These are phyloP conservation scores for Cyclanthera cordifolia DNA, from an alignment of 306 rosid species.

Conservation along the genomic window DNA sequence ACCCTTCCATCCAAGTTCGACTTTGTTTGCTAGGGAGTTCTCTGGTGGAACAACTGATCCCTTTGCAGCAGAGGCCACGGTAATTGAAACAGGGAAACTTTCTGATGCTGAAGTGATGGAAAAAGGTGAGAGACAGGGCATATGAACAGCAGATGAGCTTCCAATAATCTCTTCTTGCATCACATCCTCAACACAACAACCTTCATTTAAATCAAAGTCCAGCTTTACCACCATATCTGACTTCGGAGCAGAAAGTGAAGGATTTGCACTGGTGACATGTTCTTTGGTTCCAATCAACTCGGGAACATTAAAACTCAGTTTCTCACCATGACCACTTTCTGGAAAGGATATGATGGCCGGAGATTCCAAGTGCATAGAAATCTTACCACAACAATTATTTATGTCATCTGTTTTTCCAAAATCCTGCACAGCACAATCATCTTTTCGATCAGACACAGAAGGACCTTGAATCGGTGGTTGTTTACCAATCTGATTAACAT, in stretches of 20 bases:
- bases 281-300: conserved; percentile 21
- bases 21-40: conserved; percentile 47
- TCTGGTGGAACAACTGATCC: conserved; percentile 73
- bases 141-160: conserved; percentile 33
- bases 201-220: conserved; percentile 90
- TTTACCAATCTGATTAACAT: conserved; percentile 13
- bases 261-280: neutral
- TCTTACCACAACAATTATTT: conserved; percentile 7
- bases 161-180: conserved; percentile 42
- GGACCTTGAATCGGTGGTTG: conserved; percentile 13
- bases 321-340: conserved; percentile 24
- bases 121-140: conserved; percentile 23
- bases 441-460: conserved; percentile 1
- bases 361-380: conserved; percentile 11
- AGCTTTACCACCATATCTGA: conserved; percentile 40
- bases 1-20: conserved; percentile 93
- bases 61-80: conserved; percentile 83
- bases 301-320: conserved; percentile 6
- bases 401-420: conserved; percentile 16
- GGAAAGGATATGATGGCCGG: neutral
- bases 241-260: conserved; percentile 18
- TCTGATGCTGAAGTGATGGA: conserved; percentile 47
- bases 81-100: conserved; percentile 58
- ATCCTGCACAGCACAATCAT: conserved; percentile 12
- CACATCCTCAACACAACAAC: conserved; percentile 64